phyloP scores from a whole-genome alignment of 2,329 filamentous ascomycete genomes.

The Grosmannia clavigera region DNA sequence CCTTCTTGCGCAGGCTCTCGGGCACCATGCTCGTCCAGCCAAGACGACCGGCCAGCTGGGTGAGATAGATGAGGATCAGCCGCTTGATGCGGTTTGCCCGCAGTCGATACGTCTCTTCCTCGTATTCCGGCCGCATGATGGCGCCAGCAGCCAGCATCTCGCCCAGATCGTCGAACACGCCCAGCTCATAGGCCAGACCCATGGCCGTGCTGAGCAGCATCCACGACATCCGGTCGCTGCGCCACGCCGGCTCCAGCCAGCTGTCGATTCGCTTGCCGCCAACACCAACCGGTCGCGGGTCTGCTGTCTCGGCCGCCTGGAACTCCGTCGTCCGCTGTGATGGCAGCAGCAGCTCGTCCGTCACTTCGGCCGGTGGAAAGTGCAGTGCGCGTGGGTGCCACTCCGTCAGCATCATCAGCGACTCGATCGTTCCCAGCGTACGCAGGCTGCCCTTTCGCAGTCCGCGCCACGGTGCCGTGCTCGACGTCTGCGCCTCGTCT shows the following conservation, averaged over 20 bases:
- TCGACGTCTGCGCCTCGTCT: slow-evolving; percentile 49
- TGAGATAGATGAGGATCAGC: slow-evolving; percentile 79
- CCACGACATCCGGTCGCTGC: slow-evolving; percentile 93
- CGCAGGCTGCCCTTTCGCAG: slow-evolving; percentile 67
- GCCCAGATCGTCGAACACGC: slow-evolving; percentile 85
- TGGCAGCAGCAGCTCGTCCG: slow-evolving; percentile 55
- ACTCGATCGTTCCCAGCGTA: slow-evolving; percentile 88
- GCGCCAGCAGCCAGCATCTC: slow-evolving; percentile 49
- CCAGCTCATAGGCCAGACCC: slow-evolving; percentile 82
- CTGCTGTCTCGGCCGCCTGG: slow-evolving; percentile 16
- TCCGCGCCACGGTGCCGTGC: slow-evolving; percentile 57
- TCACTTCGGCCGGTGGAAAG: slow-evolving; percentile 73
- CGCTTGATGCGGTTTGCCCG: slow-evolving; percentile 73
- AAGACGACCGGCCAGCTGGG: slow-evolving; percentile 83
- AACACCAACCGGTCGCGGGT: slow-evolving; percentile 41
- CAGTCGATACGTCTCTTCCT: slow-evolving; percentile 65
- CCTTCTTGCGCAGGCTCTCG: slow-evolving; percentile 45
- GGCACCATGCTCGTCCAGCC: slow-evolving; percentile 93
- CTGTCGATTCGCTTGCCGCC: slow-evolving; percentile 81
- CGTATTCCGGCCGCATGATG: slow-evolving; percentile 51
- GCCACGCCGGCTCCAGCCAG: slow-evolving; percentile 93
- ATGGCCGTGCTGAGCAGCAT: slow-evolving; percentile 89
- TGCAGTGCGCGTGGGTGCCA: slow-evolving; percentile 94
- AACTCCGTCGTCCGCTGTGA: slow-evolving; percentile 6
- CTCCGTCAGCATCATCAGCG: slow-evolving; percentile 84